A percentile compares a stretch with the other conserved stretches of the same genome.
Conservation (phyloP, 352 stramenopile genomes). For the Halophytophthora polymorphica region DNA sequence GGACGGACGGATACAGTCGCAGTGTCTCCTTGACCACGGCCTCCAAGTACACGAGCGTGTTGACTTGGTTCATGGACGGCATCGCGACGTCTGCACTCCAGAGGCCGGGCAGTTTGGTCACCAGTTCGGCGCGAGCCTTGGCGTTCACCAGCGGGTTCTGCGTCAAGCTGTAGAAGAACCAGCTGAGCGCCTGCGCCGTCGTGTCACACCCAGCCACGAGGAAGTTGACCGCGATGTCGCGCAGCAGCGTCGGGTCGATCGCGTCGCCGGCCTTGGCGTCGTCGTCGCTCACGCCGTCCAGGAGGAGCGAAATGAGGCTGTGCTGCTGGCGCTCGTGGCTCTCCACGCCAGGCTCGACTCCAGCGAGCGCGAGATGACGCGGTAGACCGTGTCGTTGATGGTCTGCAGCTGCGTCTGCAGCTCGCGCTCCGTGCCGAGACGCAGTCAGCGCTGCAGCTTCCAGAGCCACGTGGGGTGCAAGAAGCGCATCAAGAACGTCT, state of each 20-base stretch:
- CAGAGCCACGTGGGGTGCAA: conserved; percentile 35
- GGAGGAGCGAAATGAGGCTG: conserved; percentile 27
- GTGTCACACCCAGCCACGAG: conserved; percentile 79
- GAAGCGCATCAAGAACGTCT: conserved; percentile 35
- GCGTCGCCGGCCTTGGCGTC: conserved; percentile 21
- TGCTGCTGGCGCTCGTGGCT: conserved; percentile 4
- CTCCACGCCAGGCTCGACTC: not conserved
- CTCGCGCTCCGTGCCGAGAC: conserved; percentile 28
- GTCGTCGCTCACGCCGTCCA: conserved; percentile 20
- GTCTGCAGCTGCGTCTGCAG: conserved; percentile 27
- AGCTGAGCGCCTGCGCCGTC: conserved; percentile 64
- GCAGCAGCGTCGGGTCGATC: conserved; percentile 42
- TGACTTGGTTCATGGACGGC: not conserved
- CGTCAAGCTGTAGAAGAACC: conserved; percentile 62
- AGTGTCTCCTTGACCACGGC: conserved; percentile 47
- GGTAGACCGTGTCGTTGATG: conserved; percentile 36
- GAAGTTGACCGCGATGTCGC: conserved; percentile 80
- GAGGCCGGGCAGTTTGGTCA: conserved; percentile 26
- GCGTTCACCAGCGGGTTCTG: conserved; percentile 46
- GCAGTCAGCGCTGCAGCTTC: conserved; percentile 37
- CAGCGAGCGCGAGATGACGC: conserved; percentile 40
- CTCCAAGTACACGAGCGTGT: conserved; percentile 40
- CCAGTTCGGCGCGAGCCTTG: conserved; percentile 46
- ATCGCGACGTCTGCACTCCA: not conserved
- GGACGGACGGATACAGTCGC: conserved; percentile 49